Percentiles rank a stretch among this genome's conserved stretches.
These are phyloP conservation scores for Myotisia sp. DNA, from an alignment of 2,329 filamentous ascomycete species.

Conservation along the genomic window DNA sequence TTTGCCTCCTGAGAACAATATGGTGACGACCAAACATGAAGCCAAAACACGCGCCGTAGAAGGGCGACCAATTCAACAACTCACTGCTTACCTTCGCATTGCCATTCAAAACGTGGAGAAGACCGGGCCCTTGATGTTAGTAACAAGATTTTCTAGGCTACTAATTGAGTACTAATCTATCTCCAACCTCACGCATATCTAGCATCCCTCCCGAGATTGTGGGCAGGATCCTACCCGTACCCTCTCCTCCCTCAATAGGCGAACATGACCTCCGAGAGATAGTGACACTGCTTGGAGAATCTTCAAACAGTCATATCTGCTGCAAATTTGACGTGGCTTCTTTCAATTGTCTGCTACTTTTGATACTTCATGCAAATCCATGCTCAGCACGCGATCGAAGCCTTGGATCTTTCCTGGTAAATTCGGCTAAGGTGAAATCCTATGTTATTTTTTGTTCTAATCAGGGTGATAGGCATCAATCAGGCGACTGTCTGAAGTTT, in stretches of 20 bases:
- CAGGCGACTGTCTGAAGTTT: slow-evolving; percentile 7
- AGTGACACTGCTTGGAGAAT: slow-evolving; percentile 8
- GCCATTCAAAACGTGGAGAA: slow-evolving; percentile 2
- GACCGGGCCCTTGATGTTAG: slow-evolving; percentile 8
- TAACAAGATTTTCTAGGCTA: no score
- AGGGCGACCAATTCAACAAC: neutral
- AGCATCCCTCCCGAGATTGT: slow-evolving; percentile 9
- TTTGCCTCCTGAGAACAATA: neutral
- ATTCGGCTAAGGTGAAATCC: neutral
- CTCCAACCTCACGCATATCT: no score
- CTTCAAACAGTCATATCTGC: slow-evolving; percentile 6
- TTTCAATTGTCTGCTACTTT: slow-evolving; percentile 10
- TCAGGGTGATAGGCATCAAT: slow-evolving; percentile 6
- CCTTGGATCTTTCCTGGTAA: slow-evolving; percentile 11
- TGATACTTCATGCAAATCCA: slow-evolving; percentile 9
- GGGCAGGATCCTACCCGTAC: slow-evolving; percentile 6
- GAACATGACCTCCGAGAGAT: slow-evolving; percentile 1
- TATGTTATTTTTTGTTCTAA: neutral
- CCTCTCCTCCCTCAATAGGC: slow-evolving; percentile 3
- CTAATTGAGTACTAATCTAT: no score
- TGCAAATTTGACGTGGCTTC: slow-evolving; percentile 10
- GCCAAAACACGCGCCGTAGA: no score
- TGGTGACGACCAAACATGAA: neutral
- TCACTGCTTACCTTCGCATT: slow-evolving; percentile 6
- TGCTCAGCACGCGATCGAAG: slow-evolving; percentile 10